Conservation (phyloP, 129 eudicot species). For the Ambrosia artemisiifolia region DNA sequence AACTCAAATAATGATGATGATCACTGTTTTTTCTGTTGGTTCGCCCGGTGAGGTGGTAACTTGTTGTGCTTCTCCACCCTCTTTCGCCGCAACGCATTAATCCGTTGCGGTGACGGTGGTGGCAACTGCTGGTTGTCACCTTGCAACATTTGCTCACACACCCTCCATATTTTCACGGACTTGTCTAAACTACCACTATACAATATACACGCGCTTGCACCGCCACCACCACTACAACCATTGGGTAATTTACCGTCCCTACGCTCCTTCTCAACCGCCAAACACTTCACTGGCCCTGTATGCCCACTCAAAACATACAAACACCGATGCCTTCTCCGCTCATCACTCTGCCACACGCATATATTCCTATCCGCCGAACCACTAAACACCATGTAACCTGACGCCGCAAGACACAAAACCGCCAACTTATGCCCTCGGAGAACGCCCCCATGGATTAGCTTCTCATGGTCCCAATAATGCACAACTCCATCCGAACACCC, state of each 20-base stretch:
- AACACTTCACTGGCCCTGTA: conserved; percentile 76
- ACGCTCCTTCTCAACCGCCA: conserved; percentile 58
- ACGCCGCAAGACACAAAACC: conserved; percentile 53
- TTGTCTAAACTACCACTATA: conserved; percentile 79
- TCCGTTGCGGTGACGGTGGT: conserved; percentile 32
- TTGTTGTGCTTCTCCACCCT: conserved; percentile 6
- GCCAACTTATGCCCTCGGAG: conserved; percentile 72
- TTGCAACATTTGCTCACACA: conserved; percentile 24
- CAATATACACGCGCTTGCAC: conserved; percentile 26
- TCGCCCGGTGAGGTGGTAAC: neutral
- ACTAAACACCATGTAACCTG: conserved; percentile 52
- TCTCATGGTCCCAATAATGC: conserved; percentile 60
- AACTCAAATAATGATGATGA: neutral
- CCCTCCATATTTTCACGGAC: conserved; percentile 73
- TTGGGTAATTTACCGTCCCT: neutral
- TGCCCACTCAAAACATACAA: conserved; percentile 63
- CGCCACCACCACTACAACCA: neutral
- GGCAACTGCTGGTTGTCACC: conserved; percentile 12
- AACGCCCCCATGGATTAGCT: conserved; percentile 40
- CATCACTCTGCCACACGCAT: conserved; percentile 68
- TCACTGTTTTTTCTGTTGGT: conserved; percentile 9
- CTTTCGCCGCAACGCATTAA: conserved; percentile 10
- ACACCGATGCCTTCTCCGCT: conserved; percentile 33
- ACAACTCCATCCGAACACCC: conserved; percentile 78
- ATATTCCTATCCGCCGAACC: conserved; percentile 71